Percentiles rank a stretch among this genome's conserved stretches.
phyloP scores from a whole-genome alignment of 1,284 basidiomycete species.

The Malassezia furfur region DNA sequence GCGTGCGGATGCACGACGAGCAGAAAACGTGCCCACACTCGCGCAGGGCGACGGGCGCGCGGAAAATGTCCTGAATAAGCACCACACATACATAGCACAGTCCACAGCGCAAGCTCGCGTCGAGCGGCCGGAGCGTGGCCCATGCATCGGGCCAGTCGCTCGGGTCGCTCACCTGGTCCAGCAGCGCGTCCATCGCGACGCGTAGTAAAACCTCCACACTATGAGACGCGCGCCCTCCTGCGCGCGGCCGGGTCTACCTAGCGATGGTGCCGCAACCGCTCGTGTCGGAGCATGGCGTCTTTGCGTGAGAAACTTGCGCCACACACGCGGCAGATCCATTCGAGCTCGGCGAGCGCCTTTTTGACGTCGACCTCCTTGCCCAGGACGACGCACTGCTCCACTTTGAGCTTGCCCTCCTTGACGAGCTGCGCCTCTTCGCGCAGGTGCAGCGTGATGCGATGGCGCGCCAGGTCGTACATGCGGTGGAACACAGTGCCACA shows the following conservation, averaged over 20 bases:
- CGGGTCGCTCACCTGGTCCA: constrained; percentile 36
- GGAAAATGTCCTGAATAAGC: constrained; percentile 30
- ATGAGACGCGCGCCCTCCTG: not conserved
- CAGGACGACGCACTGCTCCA: constrained; percentile 40
- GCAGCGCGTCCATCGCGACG: constrained; percentile 14
- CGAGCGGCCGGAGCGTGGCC: constrained; percentile 26
- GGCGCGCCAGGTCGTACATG: constrained; percentile 44
- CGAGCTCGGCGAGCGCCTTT: constrained; percentile 36
- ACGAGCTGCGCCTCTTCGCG: constrained; percentile 40
- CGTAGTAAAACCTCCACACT: not conserved
- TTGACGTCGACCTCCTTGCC: constrained; percentile 46
- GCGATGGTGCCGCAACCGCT: constrained; percentile 25
- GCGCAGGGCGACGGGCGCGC: constrained; percentile 37
- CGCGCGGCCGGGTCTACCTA: not conserved
- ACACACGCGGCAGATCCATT: constrained; percentile 44
- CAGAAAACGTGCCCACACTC: constrained; percentile 41
- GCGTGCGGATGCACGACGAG: constrained; percentile 40
- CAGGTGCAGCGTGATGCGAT: constrained; percentile 45
- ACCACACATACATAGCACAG: constrained; percentile 30
- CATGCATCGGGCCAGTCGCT: constrained; percentile 37
- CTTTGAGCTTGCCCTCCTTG: constrained; percentile 28
- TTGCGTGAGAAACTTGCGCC: constrained; percentile 33
- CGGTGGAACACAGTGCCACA: constrained; percentile 46
- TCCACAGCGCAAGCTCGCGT: constrained; percentile 34
- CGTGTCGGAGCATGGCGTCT: constrained; percentile 42